Base-by-base conservation (phyloP, 352 stramenopile genomes). In the Thalassiosira mediterranea region DNA sequence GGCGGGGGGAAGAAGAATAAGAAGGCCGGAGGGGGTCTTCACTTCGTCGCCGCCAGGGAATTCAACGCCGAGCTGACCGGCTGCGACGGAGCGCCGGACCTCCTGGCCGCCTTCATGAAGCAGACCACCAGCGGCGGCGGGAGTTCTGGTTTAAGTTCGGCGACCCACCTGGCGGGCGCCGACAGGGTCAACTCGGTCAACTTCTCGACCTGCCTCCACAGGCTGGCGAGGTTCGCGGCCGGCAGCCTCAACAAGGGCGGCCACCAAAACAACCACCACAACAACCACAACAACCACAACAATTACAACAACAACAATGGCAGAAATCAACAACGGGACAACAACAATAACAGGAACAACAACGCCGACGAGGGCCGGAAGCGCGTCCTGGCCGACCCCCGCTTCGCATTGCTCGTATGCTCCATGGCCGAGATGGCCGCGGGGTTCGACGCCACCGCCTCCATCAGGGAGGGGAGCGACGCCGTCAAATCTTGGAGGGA, bases 341-440 rank as follows among this genome's bases (percentile, higher is more conserved):
- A 63, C 17, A 61, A 81, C 40, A 56, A 70, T n/a, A 70, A 60
- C 32, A 72, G 65, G 15, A 71, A 49, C 32, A 52, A 79, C 40
- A 53, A 65, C 47, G 54, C 61, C 32, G 53, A 66, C 28, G 74
- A 87, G 46, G 62, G 73, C 51, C 53, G 85, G 32, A 70, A 67
- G n/a, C 40, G 58, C 44, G 70, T 82, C 13, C 49, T 92, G 17
- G 67, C 62, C 17, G 87, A 92, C 80, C 84, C 87, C 42, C 34
- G 82, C 49, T 90, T 90, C 79, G 87, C 84, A 25, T 47, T 92
- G 3, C 62, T 92, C 2, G 58, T 91, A 25, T 88, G 78, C 38
- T 81, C 74, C 25, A 48, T 83, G 51, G 71, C 81, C 1, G 87
- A 92, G 77, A 83, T 84, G 42, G 63, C 86, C 3, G 51, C 56